A percentile compares a stretch with the other conserved stretches of the same genome.
Conservation (phyloP, 129 eudicot genomes). For the Flaveria ramosissima region DNA sequence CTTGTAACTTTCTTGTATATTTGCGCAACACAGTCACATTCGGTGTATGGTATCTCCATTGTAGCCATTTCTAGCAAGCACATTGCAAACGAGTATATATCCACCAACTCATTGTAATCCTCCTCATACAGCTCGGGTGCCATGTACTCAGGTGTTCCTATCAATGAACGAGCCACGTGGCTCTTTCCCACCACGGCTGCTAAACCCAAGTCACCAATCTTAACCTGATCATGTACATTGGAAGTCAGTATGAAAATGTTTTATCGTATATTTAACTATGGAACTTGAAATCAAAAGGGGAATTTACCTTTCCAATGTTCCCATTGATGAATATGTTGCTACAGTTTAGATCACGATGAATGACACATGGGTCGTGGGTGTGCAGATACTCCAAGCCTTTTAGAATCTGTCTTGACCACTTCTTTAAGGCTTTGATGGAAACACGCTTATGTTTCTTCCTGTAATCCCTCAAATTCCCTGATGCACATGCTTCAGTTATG, state of each 20-base stretch:
- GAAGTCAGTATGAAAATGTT: background rate
- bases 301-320: conserved; percentile 57
- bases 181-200: conserved; percentile 76
- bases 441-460: conserved; percentile 67
- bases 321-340: conserved; percentile 78
- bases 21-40: conserved; percentile 63
- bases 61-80: conserved; percentile 76
- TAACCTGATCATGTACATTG: conserved; percentile 41
- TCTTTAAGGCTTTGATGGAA: conserved; percentile 61
- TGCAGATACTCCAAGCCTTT: conserved; percentile 66
- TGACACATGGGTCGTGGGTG: conserved; percentile 69
- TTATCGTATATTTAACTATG: background rate
- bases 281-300: background rate
- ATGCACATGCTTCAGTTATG: conserved; percentile 66
- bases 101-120: conserved; percentile 69
- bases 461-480: conserved; percentile 68
- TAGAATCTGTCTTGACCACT: conserved; percentile 68
- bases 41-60: conserved; percentile 68
- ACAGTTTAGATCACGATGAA: conserved; percentile 71
- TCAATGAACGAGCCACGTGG: conserved; percentile 62
- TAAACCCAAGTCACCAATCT: conserved; percentile 73
- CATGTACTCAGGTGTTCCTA: conserved; percentile 82
- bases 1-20: conserved; percentile 71
- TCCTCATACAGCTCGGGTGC: conserved; percentile 84
- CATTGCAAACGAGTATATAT: conserved; percentile 81